Percentiles rank a stretch among this genome's conserved stretches.
Evolutionary conservation across 495 filamentous ascomycete species (phyloP).

Genomic region (Rhypophila decipiens): DNA sequence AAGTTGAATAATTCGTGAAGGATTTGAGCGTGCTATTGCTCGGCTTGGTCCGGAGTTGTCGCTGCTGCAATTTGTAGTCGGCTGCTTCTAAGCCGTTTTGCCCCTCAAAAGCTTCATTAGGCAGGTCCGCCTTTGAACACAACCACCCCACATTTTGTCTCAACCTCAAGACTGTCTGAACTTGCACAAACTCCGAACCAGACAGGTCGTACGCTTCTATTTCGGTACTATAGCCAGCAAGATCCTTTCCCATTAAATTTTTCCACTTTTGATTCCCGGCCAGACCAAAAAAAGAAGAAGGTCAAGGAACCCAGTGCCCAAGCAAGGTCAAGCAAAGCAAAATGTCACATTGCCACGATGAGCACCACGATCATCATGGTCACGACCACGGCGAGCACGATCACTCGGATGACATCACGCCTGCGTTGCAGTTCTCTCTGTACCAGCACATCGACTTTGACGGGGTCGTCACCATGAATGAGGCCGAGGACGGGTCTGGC

Average conservation of each 20-base stretch:
- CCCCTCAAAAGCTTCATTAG: background rate
- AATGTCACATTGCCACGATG: slow-evolving; percentile 43
- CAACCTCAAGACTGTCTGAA: background rate
- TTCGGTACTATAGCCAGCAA: no score
- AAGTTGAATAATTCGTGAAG: background rate
- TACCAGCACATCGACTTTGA: slow-evolving; percentile 91
- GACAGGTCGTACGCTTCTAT: no score
- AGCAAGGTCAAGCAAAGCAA: slow-evolving; percentile 5
- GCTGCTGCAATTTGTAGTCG: no score
- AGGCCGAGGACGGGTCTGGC: slow-evolving; percentile 60
- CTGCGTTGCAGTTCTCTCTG: slow-evolving; percentile 77
- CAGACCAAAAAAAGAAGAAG: background rate
- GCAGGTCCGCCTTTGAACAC: background rate
- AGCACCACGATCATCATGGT: slow-evolving; percentile 28
- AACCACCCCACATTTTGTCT: background rate
- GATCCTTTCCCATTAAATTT: no score
- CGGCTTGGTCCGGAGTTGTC: no score
- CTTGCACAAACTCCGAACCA: no score
- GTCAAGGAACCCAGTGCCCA: background rate
- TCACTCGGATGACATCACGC: slow-evolving; percentile 85
- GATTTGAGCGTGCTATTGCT: no score
- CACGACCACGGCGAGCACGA: slow-evolving; percentile 49
- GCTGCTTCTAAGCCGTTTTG: background rate
- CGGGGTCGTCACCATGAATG: slow-evolving; percentile 79
- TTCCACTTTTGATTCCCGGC: background rate